Percentiles rank a stretch among this genome's conserved stretches.
Evolutionary conservation across 306 rosid genomes (phyloP).

Genomic region (Cucurbita moschata): DNA sequence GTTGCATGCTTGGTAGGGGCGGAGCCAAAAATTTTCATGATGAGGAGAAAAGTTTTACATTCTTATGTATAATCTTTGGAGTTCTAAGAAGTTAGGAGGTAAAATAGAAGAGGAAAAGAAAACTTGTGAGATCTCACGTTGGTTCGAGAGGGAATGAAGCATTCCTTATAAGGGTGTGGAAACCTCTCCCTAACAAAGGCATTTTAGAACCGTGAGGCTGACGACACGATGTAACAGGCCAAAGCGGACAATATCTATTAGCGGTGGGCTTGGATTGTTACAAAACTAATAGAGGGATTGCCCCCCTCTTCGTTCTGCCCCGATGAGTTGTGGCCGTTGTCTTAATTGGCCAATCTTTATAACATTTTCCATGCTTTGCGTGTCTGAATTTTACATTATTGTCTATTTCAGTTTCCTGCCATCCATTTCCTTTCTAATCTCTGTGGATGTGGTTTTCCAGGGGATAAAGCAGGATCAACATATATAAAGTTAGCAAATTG

Average conservation of each 20-base stretch:
- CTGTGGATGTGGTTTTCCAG: conserved; percentile 22
- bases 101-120: not conserved
- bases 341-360: not conserved
- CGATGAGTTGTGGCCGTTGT: not conserved
- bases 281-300: too few relatives aligned
- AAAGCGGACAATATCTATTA: too few relatives aligned
- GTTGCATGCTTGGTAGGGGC: not conserved
- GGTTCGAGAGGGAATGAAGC: too few relatives aligned
- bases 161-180: too few relatives aligned
- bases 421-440: not conserved
- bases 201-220: too few relatives aligned
- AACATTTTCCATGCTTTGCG: not conserved
- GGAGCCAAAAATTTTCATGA: not conserved
- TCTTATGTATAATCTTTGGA: not conserved
- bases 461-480: conserved; percentile 71
- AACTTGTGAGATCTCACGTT: too few relatives aligned
- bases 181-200: too few relatives aligned
- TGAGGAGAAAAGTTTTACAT: not conserved
- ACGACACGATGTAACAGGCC: too few relatives aligned
- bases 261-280: too few relatives aligned
- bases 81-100: not conserved
- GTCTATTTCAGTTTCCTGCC: not conserved
- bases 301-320: not conserved
- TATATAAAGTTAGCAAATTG: conserved; percentile 66
- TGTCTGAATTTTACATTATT: not conserved